A percentile compares a stretch with the other conserved stretches of the same genome.
phyloP scores from a whole-genome alignment of 1,139 yeast species.

The Dujonia santamariae region DNA sequence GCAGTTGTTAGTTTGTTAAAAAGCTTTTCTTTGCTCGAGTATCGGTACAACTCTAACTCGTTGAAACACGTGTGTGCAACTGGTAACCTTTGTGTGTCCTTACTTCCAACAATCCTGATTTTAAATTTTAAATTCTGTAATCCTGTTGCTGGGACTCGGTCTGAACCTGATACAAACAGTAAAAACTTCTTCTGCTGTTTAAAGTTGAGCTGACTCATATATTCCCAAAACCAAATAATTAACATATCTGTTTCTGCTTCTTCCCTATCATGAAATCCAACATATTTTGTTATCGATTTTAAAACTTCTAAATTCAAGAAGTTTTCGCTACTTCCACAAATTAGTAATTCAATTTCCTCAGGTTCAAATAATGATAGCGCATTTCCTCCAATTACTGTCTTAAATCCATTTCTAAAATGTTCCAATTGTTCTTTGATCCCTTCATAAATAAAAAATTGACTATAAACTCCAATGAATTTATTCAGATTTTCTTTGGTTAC shows the following conservation, averaged over 20 bases:
- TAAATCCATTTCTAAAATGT: conserved; percentile 68
- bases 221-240: conserved; percentile 85
- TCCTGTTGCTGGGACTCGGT: conserved; percentile 91
- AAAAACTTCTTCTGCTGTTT: conserved; percentile 59
- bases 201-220: conserved; percentile 45
- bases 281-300: conserved; percentile 68
- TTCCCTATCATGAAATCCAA: conserved; percentile 49
- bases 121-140: conserved; percentile 69
- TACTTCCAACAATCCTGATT: conserved; percentile 44
- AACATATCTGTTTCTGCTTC: conserved; percentile 36
- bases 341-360: conserved; percentile 72
- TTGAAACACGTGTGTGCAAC: conserved; percentile 93
- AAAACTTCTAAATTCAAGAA: conserved; percentile 66
- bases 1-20: conserved; percentile 59
- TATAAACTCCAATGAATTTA: conserved; percentile 60
- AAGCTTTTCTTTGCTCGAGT: conserved; percentile 51
- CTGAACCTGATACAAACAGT: conserved; percentile 85
- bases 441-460: conserved; percentile 55
- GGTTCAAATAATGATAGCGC: conserved; percentile 76
- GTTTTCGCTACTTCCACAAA: conserved; percentile 73
- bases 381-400: conserved; percentile 74
- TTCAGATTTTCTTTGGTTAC: conserved; percentile 59
- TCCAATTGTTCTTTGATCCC: conserved; percentile 52
- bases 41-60: conserved; percentile 75
- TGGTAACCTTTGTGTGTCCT: conserved; percentile 55